Conservation (phyloP, 257 asterid species). For the Avicennia marina region DNA sequence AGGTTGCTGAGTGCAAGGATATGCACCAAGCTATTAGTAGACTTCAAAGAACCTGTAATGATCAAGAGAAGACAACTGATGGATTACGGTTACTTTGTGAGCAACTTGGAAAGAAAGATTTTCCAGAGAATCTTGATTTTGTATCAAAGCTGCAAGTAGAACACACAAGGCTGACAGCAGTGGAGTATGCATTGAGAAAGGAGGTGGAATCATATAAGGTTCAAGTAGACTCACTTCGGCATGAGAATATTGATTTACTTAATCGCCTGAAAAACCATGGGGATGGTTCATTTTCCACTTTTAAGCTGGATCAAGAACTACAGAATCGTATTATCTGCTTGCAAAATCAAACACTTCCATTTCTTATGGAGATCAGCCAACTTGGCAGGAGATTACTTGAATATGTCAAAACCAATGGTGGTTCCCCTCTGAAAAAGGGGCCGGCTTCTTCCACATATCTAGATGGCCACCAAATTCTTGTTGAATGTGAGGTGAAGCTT, state of each 20-base stretch:
- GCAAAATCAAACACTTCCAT: constrained; percentile 69
- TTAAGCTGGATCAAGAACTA: constrained; percentile 78
- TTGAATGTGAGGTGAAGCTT: constrained; percentile 85
- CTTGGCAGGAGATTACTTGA: constrained; percentile 69
- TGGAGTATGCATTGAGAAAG: constrained; percentile 87
- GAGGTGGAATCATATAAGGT: constrained; percentile 70
- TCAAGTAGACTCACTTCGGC: constrained; percentile 78
- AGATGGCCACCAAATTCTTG: constrained; percentile 45
- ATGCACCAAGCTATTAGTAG: constrained; percentile 73
- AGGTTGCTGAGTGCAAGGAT: constrained; percentile 76
- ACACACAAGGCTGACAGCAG: constrained; percentile 74
- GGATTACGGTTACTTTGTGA: constrained; percentile 74
- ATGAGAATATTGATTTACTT: constrained; percentile 75
- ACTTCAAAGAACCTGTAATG: constrained; percentile 74
- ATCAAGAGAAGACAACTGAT: constrained; percentile 85
- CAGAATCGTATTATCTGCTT: constrained; percentile 65
- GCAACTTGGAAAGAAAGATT: constrained; percentile 60
- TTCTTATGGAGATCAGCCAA: constrained; percentile 62
- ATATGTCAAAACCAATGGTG: constrained; percentile 40
- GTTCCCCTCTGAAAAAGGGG: constrained; percentile 31
- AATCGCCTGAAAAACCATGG: constrained; percentile 62
- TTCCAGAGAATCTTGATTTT: constrained; percentile 43
- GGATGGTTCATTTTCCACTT: constrained; percentile 59
- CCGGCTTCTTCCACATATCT: constrained; percentile 27
- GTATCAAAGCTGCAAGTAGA: constrained; percentile 67